Percentiles rank a stretch among this genome's conserved stretches.
phyloP scores from a whole-genome alignment of 306 rosid species.

The Pachyrhizus erosus region DNA sequence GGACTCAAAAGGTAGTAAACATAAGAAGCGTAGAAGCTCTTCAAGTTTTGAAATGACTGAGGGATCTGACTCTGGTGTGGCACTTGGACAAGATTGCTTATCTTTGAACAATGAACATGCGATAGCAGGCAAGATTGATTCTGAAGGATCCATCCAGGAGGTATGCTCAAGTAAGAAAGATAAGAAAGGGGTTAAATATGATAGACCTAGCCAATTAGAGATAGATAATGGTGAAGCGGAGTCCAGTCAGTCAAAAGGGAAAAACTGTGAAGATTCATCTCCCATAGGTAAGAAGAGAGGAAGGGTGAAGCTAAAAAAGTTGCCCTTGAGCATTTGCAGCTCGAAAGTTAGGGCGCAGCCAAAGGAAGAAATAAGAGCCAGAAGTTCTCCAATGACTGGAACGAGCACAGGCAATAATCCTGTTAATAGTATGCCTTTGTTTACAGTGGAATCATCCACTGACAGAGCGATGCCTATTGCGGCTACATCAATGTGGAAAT shows the following conservation, averaged over 20 bases:
- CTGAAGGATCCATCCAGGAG: slow-evolving; percentile 64
- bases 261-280: slow-evolving; percentile 56
- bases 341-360: slow-evolving; percentile 72
- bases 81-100: slow-evolving; percentile 56
- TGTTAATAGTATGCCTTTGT: slow-evolving; percentile 59
- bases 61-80: slow-evolving; percentile 55
- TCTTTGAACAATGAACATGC: slow-evolving; percentile 65
- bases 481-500: slow-evolving; percentile 78
- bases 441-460: slow-evolving; percentile 63
- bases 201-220: slow-evolving; percentile 57
- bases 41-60: slow-evolving; percentile 61
- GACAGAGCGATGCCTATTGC: slow-evolving; percentile 67
- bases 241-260: slow-evolving; percentile 68
- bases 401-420: slow-evolving; percentile 55
- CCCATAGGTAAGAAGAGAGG: slow-evolving; percentile 82
- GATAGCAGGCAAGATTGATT: slow-evolving; percentile 51
- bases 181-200: slow-evolving; percentile 54
- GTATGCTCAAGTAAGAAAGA: slow-evolving; percentile 63
- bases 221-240: slow-evolving; percentile 69
- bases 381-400: slow-evolving; percentile 56
- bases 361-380: slow-evolving; percentile 63
- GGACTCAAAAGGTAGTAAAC: slow-evolving; percentile 66
- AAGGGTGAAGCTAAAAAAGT: slow-evolving; percentile 83
- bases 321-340: slow-evolving; percentile 82
- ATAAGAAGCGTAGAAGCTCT: slow-evolving; percentile 70